Percentiles rank a stretch among this genome's conserved stretches.
These are phyloP conservation scores for Wickerhamomyces pijperi DNA, from an alignment of 805 yeast genomes.

Conservation along the genomic window DNA sequence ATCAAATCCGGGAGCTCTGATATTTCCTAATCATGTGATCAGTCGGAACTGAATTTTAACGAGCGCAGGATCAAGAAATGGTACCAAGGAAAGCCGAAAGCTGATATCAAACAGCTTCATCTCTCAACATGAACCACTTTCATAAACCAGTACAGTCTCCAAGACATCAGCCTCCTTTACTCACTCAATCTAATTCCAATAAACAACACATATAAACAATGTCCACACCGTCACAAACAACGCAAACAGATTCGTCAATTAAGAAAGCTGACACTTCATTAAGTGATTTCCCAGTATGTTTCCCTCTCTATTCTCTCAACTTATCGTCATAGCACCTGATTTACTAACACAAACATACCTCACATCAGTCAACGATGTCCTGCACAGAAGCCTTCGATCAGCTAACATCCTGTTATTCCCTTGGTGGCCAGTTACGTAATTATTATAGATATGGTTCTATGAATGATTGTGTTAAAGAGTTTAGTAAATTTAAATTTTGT, in stretches of 20 bases:
- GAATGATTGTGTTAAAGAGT: conserved; percentile 56
- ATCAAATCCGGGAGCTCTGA: too few species aligned
- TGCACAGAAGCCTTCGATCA: conserved; percentile 84
- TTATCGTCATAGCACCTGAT: neutral
- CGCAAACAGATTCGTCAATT: neutral
- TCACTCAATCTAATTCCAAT: too few species aligned
- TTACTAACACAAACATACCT: conserved; percentile 5
- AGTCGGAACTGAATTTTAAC: too few species aligned
- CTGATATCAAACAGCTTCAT: too few species aligned
- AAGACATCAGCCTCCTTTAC: too few species aligned
- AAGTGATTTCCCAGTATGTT: conserved; percentile 16
- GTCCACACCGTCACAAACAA: conserved; percentile 1
- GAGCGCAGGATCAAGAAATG: too few species aligned
- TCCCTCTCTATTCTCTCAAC: too few species aligned
- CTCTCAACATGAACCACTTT: too few species aligned
- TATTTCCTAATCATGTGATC: too few species aligned
- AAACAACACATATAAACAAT: too few species aligned
- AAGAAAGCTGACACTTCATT: conserved; percentile 1
- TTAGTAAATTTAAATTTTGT: conserved; percentile 75
- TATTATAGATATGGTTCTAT: conserved; percentile 78
- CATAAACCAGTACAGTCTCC: too few species aligned
- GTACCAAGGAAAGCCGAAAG: too few species aligned
- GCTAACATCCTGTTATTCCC: conserved; percentile 71
- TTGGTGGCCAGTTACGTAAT: conserved; percentile 82
- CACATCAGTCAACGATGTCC: conserved; percentile 36